Base-by-base conservation (phyloP, 495 filamentous ascomycete genomes). In the Hypomontagnella monticulosa region DNA sequence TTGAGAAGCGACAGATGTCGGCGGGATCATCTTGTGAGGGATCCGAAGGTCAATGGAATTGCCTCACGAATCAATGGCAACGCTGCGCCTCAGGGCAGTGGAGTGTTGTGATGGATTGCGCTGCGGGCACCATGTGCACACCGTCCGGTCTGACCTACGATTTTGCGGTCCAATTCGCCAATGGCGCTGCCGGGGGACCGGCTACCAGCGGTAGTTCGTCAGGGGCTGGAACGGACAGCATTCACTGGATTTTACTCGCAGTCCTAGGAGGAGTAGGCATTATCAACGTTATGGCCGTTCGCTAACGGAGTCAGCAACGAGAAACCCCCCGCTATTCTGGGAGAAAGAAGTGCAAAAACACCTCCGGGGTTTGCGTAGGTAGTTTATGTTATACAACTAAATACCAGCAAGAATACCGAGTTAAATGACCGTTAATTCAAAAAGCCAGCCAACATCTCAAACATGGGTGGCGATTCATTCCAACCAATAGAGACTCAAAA, bases 21-120 rank as follows among this genome's bases (percentile, higher is more conserved):
- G 47, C 53, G 1, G 70, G 68, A 10, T 61, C 63, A 6, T 44
- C 61, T 6, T 74, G 73, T 57, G 47, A 63, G 6, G 72, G 64
- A 15, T 54, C 70, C 10, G 76, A 79, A 40, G 76, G 75, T 23
- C 72, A 75, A 42, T 79, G 75, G 75, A 76, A 76, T 68, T 79
- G 76, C 72, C 70, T 76, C 64, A 67, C 67, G 19, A 63, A 50
- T 38, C 61, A 66, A 16, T 79, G 69, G 66, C 76, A 79, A 63
- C 75, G 76, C n/a, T 79, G 76, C 55, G 76, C 71, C 8, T 54
- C 71, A 2, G 75, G 75, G 9, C 48, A 8, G 7, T 79, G 75
- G 75, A 75, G 72, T 61, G 73, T 43, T 11, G 71, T 68, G 20
- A 61, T 75, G 64, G 51, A 66, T 30, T 73, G 71, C 34, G 73